Percentiles rank a stretch among this genome's conserved stretches.
Evolutionary conservation across 2,329 filamentous ascomycete genomes (phyloP).

Genomic region (Exserohilum turcica): DNA sequence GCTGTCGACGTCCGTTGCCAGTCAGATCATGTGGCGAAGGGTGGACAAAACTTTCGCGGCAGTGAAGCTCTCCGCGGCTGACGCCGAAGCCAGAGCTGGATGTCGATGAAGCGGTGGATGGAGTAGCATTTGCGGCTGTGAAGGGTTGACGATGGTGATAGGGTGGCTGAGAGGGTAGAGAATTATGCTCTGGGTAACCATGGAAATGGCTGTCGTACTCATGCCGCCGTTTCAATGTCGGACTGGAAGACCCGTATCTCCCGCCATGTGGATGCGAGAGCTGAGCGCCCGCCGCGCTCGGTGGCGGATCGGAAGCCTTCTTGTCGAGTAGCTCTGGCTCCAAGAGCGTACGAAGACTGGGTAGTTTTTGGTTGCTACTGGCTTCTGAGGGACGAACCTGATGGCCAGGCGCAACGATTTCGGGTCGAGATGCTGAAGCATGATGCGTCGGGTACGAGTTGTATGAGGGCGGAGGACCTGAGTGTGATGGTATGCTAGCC

Average conservation of each 20-base stretch:
- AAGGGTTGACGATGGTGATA: conserved; percentile 36
- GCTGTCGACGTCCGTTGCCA: conserved; percentile 27
- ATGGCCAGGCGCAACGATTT: conserved; percentile 32
- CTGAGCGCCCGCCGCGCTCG: conserved; percentile 27
- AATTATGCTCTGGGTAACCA: conserved; percentile 33
- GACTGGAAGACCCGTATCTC: conserved; percentile 41
- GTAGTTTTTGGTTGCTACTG: conserved; percentile 39
- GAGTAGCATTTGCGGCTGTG: conserved; percentile 24
- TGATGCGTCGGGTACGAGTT: conserved; percentile 34
- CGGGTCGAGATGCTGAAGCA: conserved; percentile 35
- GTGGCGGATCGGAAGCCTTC: conserved; percentile 33
- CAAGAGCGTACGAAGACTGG: conserved; percentile 46
- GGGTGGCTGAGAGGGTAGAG: conserved; percentile 35
- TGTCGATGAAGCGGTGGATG: conserved; percentile 31
- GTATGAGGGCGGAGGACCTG: conserved; percentile 38
- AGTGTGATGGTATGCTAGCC: conserved; percentile 83
- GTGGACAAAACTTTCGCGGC: conserved; percentile 30
- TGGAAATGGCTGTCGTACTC: conserved; percentile 40
- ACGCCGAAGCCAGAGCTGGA: conserved; percentile 28
- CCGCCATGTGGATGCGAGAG: conserved; percentile 24
- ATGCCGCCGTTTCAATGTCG: conserved; percentile 45
- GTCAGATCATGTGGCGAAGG: conserved; percentile 28
- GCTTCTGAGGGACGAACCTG: conserved; percentile 33
- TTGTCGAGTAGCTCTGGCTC: conserved; percentile 45
- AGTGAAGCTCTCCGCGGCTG: conserved; percentile 29